A percentile compares a stretch with the other conserved stretches of the same genome.
These are phyloP conservation scores for Neurospora pannonica DNA, from an alignment of 495 filamentous ascomycete genomes.

Conservation along the genomic window DNA sequence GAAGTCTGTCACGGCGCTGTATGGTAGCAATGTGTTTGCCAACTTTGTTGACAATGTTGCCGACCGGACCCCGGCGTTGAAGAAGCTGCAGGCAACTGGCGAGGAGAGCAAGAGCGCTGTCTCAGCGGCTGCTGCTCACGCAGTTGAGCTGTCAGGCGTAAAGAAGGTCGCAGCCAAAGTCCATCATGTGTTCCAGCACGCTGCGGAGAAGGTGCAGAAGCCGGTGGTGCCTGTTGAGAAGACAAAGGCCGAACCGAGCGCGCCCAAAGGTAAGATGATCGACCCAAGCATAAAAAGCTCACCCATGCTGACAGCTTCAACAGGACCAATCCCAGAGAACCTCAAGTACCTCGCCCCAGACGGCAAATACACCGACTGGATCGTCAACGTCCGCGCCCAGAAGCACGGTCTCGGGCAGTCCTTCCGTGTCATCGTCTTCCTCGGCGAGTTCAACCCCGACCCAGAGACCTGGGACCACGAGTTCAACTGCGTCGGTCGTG, in stretches of 20 bases:
- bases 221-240: background rate
- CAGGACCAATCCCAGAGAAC: conserved; percentile 10
- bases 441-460: conserved; percentile 23
- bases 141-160: background rate
- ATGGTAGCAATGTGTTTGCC: conserved; percentile 18
- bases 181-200: background rate
- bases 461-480: conserved; percentile 22
- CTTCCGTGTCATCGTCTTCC: conserved; percentile 34
- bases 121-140: background rate
- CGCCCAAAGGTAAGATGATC: background rate
- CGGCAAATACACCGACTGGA: conserved; percentile 33
- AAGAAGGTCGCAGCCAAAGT: background rate
- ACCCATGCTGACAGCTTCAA: background rate
- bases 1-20: conserved; percentile 10
- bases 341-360: conserved; percentile 21
- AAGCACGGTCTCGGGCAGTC: conserved; percentile 32
- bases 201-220: conserved; percentile 1
- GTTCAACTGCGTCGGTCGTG: conserved; percentile 30
- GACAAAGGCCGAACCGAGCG: background rate
- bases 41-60: conserved; percentile 15
- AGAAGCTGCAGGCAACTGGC: background rate
- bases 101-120: background rate
- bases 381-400: conserved; percentile 30
- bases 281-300: background rate
- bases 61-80: background rate